A percentile compares a stretch with the other conserved stretches of the same genome.
These are phyloP conservation scores for Gamarada debralockiae DNA, from an alignment of 495 filamentous ascomycete genomes.

Conservation along the genomic window DNA sequence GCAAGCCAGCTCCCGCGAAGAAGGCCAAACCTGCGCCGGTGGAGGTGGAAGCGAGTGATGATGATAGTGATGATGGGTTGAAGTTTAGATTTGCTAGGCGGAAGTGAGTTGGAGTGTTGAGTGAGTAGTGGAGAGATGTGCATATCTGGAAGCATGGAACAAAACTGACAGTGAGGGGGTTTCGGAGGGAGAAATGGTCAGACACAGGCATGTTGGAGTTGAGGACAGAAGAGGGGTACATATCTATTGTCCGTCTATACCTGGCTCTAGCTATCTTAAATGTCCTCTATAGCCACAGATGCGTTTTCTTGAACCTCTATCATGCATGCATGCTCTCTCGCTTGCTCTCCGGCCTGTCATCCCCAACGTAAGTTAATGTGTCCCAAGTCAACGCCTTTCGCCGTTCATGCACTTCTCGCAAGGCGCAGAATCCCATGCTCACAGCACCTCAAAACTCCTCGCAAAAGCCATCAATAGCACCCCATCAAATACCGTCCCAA, in stretches of 20 bases:
- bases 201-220: background rate
- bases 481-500: no score
- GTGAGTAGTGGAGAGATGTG: no score
- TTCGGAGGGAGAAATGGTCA: constrained; percentile 23
- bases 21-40: background rate
- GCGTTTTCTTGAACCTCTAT: constrained; percentile 6
- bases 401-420: background rate
- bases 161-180: no score
- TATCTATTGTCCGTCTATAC: constrained; percentile 16
- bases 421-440: background rate
- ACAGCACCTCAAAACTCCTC: background rate
- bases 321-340: no score
- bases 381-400: background rate
- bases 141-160: no score
- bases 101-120: no score
- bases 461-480: no score
- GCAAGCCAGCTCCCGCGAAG: constrained; percentile 28
- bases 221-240: constrained; percentile 8
- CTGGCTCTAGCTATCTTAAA: background rate
- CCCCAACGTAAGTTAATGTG: background rate
- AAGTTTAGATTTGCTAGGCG: constrained; percentile 36
- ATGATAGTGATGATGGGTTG: constrained; percentile 47
- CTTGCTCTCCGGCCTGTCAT: no score
- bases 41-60: constrained; percentile 29
- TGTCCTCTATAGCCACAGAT: background rate